Conservation (phyloP, 805 yeast genomes). For the Yarrowia porcina region DNA sequence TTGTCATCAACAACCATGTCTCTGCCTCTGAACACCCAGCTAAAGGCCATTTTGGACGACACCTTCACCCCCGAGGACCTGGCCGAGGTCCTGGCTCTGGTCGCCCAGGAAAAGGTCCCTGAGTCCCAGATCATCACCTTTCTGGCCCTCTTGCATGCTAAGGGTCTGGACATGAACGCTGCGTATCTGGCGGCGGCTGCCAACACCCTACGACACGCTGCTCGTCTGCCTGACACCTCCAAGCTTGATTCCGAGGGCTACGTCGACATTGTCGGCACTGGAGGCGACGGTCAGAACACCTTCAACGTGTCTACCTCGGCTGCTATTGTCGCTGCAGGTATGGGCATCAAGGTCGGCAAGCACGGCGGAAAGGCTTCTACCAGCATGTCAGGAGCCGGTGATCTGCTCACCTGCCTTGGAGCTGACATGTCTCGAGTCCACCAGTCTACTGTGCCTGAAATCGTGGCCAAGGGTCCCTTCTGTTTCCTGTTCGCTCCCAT, state of each 20-base stretch:
- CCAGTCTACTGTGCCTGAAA: conserved; percentile 55
- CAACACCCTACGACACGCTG: conserved; percentile 58
- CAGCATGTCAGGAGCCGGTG: conserved; percentile 91
- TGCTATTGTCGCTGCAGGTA: conserved; percentile 92
- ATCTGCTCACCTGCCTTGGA: conserved; percentile 74
- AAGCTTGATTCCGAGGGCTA: conserved; percentile 44
- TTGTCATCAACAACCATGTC: conserved; percentile 12
- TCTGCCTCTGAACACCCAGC: conserved; percentile 49
- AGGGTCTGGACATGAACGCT: conserved; percentile 76
- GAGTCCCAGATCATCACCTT: conserved; percentile 76
- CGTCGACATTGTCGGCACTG: conserved; percentile 95
- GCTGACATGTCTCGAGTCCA: conserved; percentile 74
- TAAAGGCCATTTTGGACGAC: conserved; percentile 57
- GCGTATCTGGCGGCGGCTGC: conserved; percentile 86
- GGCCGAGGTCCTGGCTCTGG: conserved; percentile 55
- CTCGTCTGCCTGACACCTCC: conserved; percentile 32
- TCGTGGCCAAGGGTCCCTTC: conserved; percentile 48
- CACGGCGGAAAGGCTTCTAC: conserved; percentile 99
- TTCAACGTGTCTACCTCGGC: conserved; percentile 94
- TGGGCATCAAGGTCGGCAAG: conserved; percentile 74
- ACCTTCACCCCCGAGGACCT: conserved; percentile 63
- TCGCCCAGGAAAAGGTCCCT: conserved; percentile 58
- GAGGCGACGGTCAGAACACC: conserved; percentile 97
- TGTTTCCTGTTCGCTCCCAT: conserved; percentile 88
- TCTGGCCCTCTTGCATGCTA: conserved; percentile 68